Base-by-base conservation (phyloP, 371 early-diverging fungal species). In the Mucor irregularis region DNA sequence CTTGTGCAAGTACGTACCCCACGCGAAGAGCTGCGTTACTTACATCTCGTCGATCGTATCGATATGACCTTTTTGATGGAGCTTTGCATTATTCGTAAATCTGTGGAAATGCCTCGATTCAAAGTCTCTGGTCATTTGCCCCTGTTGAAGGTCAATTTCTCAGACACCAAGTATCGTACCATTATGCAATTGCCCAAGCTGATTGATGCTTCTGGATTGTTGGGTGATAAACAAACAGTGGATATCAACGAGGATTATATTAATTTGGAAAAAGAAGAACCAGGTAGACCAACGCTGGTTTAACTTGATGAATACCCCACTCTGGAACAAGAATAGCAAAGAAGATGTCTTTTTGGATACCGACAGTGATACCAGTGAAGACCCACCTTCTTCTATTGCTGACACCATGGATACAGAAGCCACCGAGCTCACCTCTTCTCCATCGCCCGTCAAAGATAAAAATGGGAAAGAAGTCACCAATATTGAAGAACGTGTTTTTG, bases 161-260 rank as follows among this genome's bases (percentile, higher is more conserved):
- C 97, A 0, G 95, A 97, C 59, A 83, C 86, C 24, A 97, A 97
- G 70, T 97, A 98, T 81, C 89, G 89, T 56, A 85, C 89, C 0
- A 73, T 96, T 10, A 96, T 96, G 96, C 78, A 80, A 11, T 80
- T 94, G 31, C 80, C 76, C 5, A 64, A 58, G 8, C 88, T 56
- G 84, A 96, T 61, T 57, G 76, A 73, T 34, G 69, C 66, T 7
- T 84, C 76, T 14, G 76, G 76, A 8, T n/a, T 76, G 1, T 37
- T 76, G 5, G 63, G 60, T 9, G 42, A 34, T 9, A 34, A 42
- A 16, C 17, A 44, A 5, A 39, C 21, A 0, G n/a, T 43, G 9
- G 21, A 11, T 48, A 46, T 40, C 17, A 39, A 45, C 14, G 19
- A 25, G 9, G 34, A 21, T 17, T 38, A 47, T 28, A 13, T 5